Conservation (phyloP, 2,329 filamentous ascomycete species). For the Biscogniauxia marginata region DNA sequence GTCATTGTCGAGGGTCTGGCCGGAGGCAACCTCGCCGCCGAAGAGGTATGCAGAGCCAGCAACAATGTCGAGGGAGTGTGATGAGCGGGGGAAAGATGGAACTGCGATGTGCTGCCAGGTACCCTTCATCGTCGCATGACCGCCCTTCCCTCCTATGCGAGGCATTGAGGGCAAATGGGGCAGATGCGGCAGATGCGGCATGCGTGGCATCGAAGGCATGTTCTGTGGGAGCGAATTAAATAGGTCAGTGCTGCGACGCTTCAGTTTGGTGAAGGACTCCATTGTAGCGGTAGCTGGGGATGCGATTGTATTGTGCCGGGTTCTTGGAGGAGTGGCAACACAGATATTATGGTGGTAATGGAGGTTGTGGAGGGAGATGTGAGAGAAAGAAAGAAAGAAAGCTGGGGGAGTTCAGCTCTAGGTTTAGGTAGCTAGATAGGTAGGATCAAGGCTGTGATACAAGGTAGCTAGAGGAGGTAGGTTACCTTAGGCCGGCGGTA, state of each 20-base stretch:
- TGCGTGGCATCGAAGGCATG: conserved; percentile 19
- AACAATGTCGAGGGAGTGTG: conserved; percentile 66
- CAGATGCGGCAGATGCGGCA: conserved; percentile 19
- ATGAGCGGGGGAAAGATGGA: conserved; percentile 65
- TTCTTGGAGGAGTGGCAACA: too few relatives aligned
- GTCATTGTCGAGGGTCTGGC: conserved; percentile 69
- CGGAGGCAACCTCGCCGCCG: conserved; percentile 68
- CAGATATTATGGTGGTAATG: too few relatives aligned
- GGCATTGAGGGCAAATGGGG: conserved; percentile 24
- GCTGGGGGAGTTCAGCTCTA: not conserved
- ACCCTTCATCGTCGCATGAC: conserved; percentile 44
- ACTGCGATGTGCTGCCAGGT: conserved; percentile 61
- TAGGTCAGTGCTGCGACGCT: conserved; percentile 55
- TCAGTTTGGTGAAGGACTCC: conserved; percentile 54
- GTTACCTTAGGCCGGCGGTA: too few relatives aligned
- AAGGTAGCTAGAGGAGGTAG: too few relatives aligned
- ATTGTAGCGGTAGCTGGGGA: conserved; percentile 30
- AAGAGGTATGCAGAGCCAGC: conserved; percentile 63
- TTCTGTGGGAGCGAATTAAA: conserved; percentile 47
- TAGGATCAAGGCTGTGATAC: not conserved
- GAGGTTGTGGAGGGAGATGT: too few relatives aligned
- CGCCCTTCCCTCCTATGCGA: conserved; percentile 11
- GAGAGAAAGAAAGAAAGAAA: not conserved
- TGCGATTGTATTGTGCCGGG: not conserved
- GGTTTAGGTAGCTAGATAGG: not conserved